These are phyloP conservation scores for Populus ilicifolia DNA, from an alignment of 345 rosid species.

Conservation along the genomic window DNA sequence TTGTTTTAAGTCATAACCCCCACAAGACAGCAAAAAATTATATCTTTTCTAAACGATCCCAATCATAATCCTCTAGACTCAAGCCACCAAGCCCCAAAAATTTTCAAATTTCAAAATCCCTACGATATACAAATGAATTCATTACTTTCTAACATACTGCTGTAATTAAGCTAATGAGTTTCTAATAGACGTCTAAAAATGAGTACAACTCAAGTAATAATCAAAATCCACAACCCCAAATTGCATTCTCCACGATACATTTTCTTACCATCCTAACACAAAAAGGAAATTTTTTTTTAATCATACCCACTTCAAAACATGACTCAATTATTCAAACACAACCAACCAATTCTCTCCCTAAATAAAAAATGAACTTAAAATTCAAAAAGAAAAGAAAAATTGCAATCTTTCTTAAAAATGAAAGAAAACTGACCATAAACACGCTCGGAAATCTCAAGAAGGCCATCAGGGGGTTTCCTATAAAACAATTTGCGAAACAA, in stretches of 20 bases:
- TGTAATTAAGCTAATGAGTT: neutral
- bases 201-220: neutral
- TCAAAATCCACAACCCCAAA: neutral
- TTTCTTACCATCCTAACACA: neutral
- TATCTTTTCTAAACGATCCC: neutral
- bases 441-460: slow-evolving; percentile 85
- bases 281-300: neutral
- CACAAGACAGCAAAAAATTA: neutral
- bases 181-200: neutral
- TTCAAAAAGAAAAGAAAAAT: neutral
- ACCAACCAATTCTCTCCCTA: neutral
- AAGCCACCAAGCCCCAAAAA: neutral
- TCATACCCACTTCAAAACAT: neutral
- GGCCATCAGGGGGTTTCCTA: slow-evolving; percentile 86
- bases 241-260: neutral
- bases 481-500: slow-evolving; percentile 78
- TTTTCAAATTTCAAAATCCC: neutral
- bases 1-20: neutral
- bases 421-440: slow-evolving; percentile 56
- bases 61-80: neutral
- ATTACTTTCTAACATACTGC: neutral
- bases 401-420: neutral
- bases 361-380: neutral
- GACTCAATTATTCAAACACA: neutral
- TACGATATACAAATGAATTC: neutral